Evolutionary conservation across 192 early-diverging fungal genomes (phyloP).

Genomic region (Coemansia sp.): DNA sequence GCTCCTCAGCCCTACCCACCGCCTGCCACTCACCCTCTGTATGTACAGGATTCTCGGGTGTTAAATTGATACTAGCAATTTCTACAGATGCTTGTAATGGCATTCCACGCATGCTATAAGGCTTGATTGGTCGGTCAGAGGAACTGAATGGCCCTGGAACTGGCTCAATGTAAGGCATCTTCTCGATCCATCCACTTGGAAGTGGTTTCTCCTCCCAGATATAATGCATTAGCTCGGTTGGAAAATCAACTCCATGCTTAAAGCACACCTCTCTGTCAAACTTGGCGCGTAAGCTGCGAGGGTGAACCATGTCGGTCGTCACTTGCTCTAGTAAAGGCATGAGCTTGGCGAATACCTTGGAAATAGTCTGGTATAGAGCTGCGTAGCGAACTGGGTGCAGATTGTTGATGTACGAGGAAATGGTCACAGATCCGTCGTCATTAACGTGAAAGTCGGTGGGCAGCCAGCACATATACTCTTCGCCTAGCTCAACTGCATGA

Average conservation of each 20-base stretch:
- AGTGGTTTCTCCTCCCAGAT: not conserved
- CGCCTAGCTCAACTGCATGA: not conserved
- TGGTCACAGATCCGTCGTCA: no score
- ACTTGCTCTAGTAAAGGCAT: slow-evolving; percentile 50
- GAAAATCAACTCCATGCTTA: not conserved
- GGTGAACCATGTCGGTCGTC: slow-evolving; percentile 15
- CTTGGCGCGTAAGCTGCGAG: not conserved
- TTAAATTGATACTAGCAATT: slow-evolving; percentile 67
- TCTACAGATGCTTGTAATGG: slow-evolving; percentile 69
- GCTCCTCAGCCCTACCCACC: slow-evolving; percentile 70
- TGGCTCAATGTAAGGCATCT: slow-evolving; percentile 11
- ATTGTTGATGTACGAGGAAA: no score
- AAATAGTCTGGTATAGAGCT: no score
- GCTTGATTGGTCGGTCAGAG: slow-evolving; percentile 16
- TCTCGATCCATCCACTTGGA: not conserved
- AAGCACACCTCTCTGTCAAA: not conserved
- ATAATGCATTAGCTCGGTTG: not conserved
- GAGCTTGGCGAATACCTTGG: no score
- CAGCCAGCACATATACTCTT: no score
- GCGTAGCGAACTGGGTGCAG: no score
- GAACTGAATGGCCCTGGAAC: slow-evolving; percentile 28
- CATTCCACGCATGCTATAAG: no score
- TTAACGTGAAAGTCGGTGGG: no score
- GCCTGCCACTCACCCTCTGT: slow-evolving; percentile 67
- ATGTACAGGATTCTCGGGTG: slow-evolving; percentile 66